Percentiles rank a stretch among this genome's conserved stretches.
Conservation (phyloP, 1,139 yeast species). For the Scheffersomyces cryptocercus region DNA sequence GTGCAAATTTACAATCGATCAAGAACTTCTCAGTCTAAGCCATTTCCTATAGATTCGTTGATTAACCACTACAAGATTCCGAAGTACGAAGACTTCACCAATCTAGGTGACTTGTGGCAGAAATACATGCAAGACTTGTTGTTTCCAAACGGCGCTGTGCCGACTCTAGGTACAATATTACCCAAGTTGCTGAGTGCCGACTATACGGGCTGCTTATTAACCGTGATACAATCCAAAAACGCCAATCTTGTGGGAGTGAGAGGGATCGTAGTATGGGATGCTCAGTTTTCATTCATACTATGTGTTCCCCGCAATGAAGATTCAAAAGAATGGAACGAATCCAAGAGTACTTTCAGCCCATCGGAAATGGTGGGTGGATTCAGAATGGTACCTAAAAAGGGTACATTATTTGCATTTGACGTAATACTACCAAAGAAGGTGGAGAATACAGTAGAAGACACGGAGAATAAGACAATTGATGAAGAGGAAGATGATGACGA, state of each 20-base stretch:
- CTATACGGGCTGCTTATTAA: constrained; percentile 72
- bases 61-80: constrained; percentile 45
- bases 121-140: constrained; percentile 58
- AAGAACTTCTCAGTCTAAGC: constrained; percentile 12
- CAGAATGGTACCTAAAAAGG: constrained; percentile 59
- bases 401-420: constrained; percentile 58
- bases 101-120: constrained; percentile 62
- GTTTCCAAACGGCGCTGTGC: constrained; percentile 27
- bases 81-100: constrained; percentile 51
- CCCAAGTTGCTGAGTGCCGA: constrained; percentile 77
- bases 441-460: constrained; percentile 9
- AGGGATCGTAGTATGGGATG: constrained; percentile 89
- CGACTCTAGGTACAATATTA: constrained; percentile 35
- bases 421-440: constrained; percentile 33
- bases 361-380: constrained; percentile 51
- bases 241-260: constrained; percentile 58
- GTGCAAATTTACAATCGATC: constrained; percentile 28
- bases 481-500: constrained; percentile 20
- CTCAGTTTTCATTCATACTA: constrained; percentile 72
- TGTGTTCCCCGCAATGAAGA: constrained; percentile 51
- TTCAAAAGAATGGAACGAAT: constrained; percentile 32
- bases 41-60: constrained; percentile 28
- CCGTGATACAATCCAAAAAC: constrained; percentile 61
- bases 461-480: constrained; percentile 5
- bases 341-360: constrained; percentile 19